These are phyloP conservation scores for Bruguiera sexangula DNA, from an alignment of 345 rosid genomes.

Conservation along the genomic window DNA sequence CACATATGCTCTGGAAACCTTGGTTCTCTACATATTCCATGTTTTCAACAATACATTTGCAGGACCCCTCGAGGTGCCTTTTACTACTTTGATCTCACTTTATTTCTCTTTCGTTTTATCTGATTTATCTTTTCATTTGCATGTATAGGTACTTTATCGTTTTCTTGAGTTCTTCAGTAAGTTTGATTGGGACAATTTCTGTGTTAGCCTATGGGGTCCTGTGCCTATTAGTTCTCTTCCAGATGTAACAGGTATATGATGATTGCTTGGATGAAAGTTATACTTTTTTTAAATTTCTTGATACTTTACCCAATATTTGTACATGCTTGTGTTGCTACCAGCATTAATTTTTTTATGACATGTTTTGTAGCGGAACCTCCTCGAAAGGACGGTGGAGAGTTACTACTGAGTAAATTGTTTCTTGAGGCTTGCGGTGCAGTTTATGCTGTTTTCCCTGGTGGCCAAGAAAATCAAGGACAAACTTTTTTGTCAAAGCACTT, in stretches of 20 bases:
- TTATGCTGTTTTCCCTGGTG: conserved; percentile 55
- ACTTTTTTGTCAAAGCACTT: conserved; percentile 77
- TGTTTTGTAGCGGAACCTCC: conserved; percentile 64
- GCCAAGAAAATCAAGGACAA: conserved; percentile 67
- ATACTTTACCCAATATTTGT: not conserved
- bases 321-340: conserved; percentile 7
- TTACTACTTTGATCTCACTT: conserved; percentile 7
- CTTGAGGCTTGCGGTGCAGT: conserved; percentile 59
- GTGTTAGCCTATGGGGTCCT: conserved; percentile 90
- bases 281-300: not conserved
- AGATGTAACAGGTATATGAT: conserved; percentile 57
- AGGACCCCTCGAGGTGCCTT: conserved; percentile 76
- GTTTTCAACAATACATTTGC: conserved; percentile 61
- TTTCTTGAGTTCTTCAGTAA: conserved; percentile 96
- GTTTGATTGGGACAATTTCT: conserved; percentile 94
- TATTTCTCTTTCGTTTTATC: conserved; percentile 11
- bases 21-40: conserved; percentile 80
- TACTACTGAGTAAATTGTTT: conserved; percentile 53
- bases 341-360: conserved; percentile 16
- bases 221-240: conserved; percentile 75
- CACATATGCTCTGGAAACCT: conserved; percentile 83
- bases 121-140: conserved; percentile 22
- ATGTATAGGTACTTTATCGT: conserved; percentile 70
- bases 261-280: not conserved
- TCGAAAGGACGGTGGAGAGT: conserved; percentile 60